Evolutionary conservation across 352 stramenopile species (phyloP).

Genomic region (Pythium phragmiticola): DNA sequence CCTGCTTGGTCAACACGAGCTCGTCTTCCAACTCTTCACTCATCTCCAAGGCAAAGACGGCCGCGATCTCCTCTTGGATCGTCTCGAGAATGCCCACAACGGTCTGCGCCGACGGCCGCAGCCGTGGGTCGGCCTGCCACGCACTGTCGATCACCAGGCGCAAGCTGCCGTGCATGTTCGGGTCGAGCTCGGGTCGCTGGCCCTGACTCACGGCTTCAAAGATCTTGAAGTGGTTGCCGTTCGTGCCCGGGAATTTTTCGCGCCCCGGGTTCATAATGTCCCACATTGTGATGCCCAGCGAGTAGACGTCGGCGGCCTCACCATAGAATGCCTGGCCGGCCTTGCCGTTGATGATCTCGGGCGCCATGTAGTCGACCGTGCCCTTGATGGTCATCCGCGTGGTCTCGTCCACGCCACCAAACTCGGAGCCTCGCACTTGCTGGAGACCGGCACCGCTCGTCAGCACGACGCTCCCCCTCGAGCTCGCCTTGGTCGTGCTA

Average conservation of each 20-base stretch:
- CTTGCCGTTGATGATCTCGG: conserved; percentile 75
- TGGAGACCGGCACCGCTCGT: conserved; percentile 18
- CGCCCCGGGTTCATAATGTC: conserved; percentile 54
- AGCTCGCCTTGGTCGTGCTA: not conserved
- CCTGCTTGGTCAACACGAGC: conserved; percentile 12
- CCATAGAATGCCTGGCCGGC: conserved; percentile 69
- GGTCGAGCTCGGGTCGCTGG: conserved; percentile 29
- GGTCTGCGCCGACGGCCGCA: conserved; percentile 26
- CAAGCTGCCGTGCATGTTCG: conserved; percentile 13
- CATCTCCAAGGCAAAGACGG: conserved; percentile 19
- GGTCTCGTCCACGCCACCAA: not conserved
- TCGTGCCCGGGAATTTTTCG: conserved; percentile 42
- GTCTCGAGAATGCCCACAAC: conserved; percentile 31
- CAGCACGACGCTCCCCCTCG: conserved; percentile 6
- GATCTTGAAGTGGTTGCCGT: conserved; percentile 50
- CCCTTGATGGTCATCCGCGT: conserved; percentile 33
- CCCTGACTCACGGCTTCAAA: conserved; percentile 46
- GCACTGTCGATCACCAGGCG: conserved; percentile 27
- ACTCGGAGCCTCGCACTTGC: conserved; percentile 6
- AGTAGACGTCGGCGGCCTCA: conserved; percentile 73
- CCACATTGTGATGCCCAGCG: conserved; percentile 78
- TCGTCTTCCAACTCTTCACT: conserved; percentile 18
- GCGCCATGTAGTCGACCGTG: conserved; percentile 83
- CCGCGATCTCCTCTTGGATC: conserved; percentile 31
- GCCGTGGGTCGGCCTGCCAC: conserved; percentile 28